Evolutionary conservation across 768 basidiomycete genomes (phyloP).

Genomic region (Tylopilus vinaceipallidus): DNA sequence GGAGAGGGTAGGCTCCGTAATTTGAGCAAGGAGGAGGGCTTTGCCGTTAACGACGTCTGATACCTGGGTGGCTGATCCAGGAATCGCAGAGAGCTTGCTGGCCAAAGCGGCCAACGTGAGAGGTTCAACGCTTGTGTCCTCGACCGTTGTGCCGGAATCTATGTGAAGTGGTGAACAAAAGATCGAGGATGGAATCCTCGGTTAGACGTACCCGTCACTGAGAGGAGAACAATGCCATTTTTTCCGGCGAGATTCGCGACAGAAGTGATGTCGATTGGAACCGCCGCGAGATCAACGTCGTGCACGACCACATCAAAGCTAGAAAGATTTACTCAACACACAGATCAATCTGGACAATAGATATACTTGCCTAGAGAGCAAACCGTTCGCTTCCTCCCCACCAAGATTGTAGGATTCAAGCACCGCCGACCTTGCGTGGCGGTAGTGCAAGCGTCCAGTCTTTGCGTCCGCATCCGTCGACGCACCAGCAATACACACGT

Average conservation of each 20-base stretch:
- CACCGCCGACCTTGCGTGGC: slow-evolving; percentile 14
- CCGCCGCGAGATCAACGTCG: slow-evolving; percentile 20
- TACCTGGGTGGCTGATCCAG: slow-evolving; percentile 9
- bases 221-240: slow-evolving; percentile 22
- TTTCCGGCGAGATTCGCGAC: slow-evolving; percentile 25
- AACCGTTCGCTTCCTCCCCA: slow-evolving; percentile 1
- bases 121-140: slow-evolving; percentile 13
- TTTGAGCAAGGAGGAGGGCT: slow-evolving; percentile 14
- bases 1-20: slow-evolving; percentile 13
- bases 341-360: rapidly evolving
- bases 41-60: slow-evolving; percentile 11
- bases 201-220: slow-evolving; percentile 18
- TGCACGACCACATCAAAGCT: slow-evolving; percentile 24
- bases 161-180: neutral
- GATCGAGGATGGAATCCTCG: neutral
- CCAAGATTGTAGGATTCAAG: slow-evolving; percentile 20
- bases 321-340: neutral
- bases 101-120: slow-evolving; percentile 14
- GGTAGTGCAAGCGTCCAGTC: slow-evolving; percentile 12
- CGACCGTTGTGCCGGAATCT: slow-evolving; percentile 20
- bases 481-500: slow-evolving; percentile 17
- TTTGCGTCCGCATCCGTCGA: slow-evolving; percentile 25
- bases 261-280: slow-evolving; percentile 19
- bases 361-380: slow-evolving; percentile 11
- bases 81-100: slow-evolving; percentile 9